Evolutionary conservation across 2,329 filamentous ascomycete genomes (phyloP), one percentile per base, ranked within the genome.

Genomic region (Parascedosporium putredinis): DNA sequence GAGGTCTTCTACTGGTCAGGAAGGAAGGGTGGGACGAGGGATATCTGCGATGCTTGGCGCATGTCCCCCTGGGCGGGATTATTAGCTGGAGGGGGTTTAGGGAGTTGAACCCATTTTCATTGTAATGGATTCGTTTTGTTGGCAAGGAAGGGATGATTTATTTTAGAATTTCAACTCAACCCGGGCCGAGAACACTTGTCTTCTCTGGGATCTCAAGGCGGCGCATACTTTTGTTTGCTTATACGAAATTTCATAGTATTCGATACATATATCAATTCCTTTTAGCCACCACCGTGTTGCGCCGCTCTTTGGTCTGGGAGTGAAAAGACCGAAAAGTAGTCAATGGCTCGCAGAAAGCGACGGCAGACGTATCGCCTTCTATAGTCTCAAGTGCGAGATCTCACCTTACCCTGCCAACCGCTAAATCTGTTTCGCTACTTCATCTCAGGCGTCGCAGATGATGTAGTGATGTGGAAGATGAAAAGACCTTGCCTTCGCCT

Each of bases 11-110:
- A n/a, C n/a, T n/a, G n/a, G n/a, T n/a, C n/a, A n/a, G n/a, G n/a
- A n/a, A n/a, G n/a, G 16, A 42, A 14, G 38, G 38, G 3, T 2
- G 18, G 38, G 38, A 42, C 22, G 36, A 40, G 36, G n/a, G 18
- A 40, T n/a, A n/a, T n/a, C n/a, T n/a, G n/a, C n/a, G n/a, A n/a
- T n/a, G n/a, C n/a, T n/a, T 5, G n/a, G 38, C 12, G 38, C 20
- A 42, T 42, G 38, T 42, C 38, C 16, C n/a, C n/a, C n/a, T n/a
- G n/a, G n/a, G n/a, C n/a, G 38, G 38, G 38, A 42, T 42, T 22
- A 18, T 42, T 20, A 10, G 38, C n/a, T 16, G 16, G 38, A 22
- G 7, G 38, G 14, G 3, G 38, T 42, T n/a, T n/a, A n/a, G n/a
- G 38, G 38, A 20, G 23, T 42, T 16, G 38, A 42, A 42, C 38